These are phyloP conservation scores for Lasiosphaeria miniovina DNA, from an alignment of 495 filamentous ascomycete genomes.

Conservation along the genomic window DNA sequence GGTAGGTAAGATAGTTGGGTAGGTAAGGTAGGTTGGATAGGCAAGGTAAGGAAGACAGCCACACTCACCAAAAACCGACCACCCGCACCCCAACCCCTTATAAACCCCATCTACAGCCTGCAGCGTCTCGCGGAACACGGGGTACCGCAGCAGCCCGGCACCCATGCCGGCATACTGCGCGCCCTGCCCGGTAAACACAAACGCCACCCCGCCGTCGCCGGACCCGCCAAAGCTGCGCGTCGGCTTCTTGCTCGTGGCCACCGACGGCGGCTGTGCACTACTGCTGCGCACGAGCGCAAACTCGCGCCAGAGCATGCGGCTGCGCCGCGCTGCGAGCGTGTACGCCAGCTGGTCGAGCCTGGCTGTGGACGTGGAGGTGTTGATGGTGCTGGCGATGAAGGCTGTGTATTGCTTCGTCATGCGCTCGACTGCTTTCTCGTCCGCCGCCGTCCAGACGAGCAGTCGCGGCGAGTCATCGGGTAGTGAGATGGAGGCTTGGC, in stretches of 20 bases:
- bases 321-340: conserved; percentile 33
- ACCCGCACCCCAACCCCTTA: conserved; percentile 23
- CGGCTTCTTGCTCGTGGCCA: no score
- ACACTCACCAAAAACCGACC: conserved; percentile 31
- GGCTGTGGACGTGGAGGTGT: background rate
- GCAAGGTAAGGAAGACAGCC: no score
- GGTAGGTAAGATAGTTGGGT: no score
- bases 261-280: background rate
- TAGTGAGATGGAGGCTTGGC: conserved; percentile 1
- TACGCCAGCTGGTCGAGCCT: conserved; percentile 25
- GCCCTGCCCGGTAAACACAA: conserved; percentile 39
- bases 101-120: conserved; percentile 24
- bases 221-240: background rate
- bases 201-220: conserved; percentile 22
- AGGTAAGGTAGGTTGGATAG: no score
- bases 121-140: conserved; percentile 25
- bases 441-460: conserved; percentile 30
- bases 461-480: conserved; percentile 9
- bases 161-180: conserved; percentile 50
- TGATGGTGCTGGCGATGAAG: conserved; percentile 8
- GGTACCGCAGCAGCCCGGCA: conserved; percentile 34
- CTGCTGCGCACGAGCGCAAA: conserved; percentile 22
- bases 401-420: conserved; percentile 12
- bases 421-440: conserved; percentile 27
- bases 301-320: conserved; percentile 26